These are phyloP conservation scores for Narthecium ossifragum DNA, from an alignment of 106 monocot genomes.

Conservation along the genomic window DNA sequence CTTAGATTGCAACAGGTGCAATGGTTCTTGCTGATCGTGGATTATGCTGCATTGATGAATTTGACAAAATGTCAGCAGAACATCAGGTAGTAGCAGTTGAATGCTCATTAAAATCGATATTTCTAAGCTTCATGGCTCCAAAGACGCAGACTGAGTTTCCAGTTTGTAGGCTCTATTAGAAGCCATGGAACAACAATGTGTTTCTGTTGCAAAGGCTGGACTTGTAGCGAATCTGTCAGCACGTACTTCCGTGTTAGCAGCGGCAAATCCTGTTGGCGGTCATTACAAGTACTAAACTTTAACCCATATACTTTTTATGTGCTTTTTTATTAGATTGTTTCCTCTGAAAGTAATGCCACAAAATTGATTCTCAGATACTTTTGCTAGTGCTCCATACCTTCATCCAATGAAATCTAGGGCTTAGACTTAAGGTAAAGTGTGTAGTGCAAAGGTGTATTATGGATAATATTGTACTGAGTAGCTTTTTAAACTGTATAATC, in stretches of 20 bases:
- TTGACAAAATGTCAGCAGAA: constrained; percentile 98
- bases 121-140: no score
- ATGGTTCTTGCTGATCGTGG: constrained; percentile 99
- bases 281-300: constrained; percentile 73
- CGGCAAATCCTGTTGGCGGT: constrained; percentile 98
- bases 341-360: no score
- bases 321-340: not conserved
- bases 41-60: constrained; percentile 97
- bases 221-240: constrained; percentile 96
- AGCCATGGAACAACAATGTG: constrained; percentile 99
- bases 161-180: constrained; percentile 72
- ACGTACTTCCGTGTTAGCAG: constrained; percentile 85
- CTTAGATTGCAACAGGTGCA: constrained; percentile 50
- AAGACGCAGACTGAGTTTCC: no score
- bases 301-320: not conserved
- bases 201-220: constrained; percentile 98
- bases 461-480: no score
- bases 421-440: no score
- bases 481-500: no score
- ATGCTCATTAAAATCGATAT: not conserved
- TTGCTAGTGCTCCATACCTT: no score
- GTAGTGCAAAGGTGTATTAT: no score
- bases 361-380: no score
- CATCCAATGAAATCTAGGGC: no score
- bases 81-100: constrained; percentile 57